Percentiles rank a stretch among this genome's conserved stretches.
Evolutionary conservation across 169 alveolate genomes (phyloP).

Genomic region (Plasmodium reichenowi): DNA sequence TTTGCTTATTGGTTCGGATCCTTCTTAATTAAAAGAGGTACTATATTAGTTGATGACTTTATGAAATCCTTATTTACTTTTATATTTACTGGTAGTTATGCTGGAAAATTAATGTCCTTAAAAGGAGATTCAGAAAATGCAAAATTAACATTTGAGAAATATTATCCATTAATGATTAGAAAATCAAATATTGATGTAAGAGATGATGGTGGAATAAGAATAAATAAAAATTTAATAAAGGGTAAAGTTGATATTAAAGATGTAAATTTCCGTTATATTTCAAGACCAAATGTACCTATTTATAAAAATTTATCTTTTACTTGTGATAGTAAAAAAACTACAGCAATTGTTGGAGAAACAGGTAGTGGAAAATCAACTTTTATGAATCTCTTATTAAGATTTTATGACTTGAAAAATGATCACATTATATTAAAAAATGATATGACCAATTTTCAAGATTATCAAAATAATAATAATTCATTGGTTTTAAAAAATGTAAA

Average conservation of each 20-base stretch:
- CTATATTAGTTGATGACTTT: slow-evolving; percentile 44
- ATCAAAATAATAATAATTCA: background rate
- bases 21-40: slow-evolving; percentile 32
- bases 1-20: slow-evolving; percentile 77
- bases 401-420: slow-evolving; percentile 89
- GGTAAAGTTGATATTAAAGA: slow-evolving; percentile 55
- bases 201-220: slow-evolving; percentile 67
- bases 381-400: slow-evolving; percentile 89
- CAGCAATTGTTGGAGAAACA: slow-evolving; percentile 95
- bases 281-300: slow-evolving; percentile 73
- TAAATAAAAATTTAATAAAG: slow-evolving; percentile 14
- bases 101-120: slow-evolving; percentile 70
- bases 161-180: slow-evolving; percentile 61
- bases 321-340: slow-evolving; percentile 77
- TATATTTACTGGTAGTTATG: slow-evolving; percentile 73
- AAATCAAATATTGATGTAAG: slow-evolving; percentile 61
- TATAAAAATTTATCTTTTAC: slow-evolving; percentile 73
- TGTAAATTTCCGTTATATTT: slow-evolving; percentile 51
- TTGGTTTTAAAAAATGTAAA: slow-evolving; percentile 9
- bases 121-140: slow-evolving; percentile 72
- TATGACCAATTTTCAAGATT: background rate
- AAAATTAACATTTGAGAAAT: slow-evolving; percentile 35
- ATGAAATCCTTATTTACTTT: slow-evolving; percentile 68
- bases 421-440: slow-evolving; percentile 79
- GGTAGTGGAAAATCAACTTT: slow-evolving; percentile 96